These are phyloP conservation scores for Globisporangium canariense DNA, from an alignment of 352 stramenopile species.

Conservation along the genomic window DNA sequence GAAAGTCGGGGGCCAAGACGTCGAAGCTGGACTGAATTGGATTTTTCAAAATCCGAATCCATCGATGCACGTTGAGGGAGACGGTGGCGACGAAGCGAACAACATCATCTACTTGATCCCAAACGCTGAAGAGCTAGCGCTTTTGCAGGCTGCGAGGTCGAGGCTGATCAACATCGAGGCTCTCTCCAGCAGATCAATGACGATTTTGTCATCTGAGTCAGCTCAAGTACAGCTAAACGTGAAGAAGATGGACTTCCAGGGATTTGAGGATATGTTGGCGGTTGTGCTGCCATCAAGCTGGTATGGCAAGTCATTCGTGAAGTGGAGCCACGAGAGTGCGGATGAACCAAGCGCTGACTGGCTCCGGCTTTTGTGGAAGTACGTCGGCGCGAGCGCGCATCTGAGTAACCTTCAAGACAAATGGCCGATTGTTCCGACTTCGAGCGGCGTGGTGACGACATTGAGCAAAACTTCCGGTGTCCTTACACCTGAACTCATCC, in stretches of 20 bases:
- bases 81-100: slow-evolving; percentile 1
- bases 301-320: slow-evolving; percentile 32
- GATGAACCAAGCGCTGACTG: slow-evolving; percentile 42
- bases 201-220: slow-evolving; percentile 31
- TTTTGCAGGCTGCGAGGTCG: slow-evolving; percentile 33
- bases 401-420: slow-evolving; percentile 50
- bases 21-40: slow-evolving; percentile 67
- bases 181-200: slow-evolving; percentile 24
- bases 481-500: slow-evolving; percentile 51
- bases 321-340: slow-evolving; percentile 24
- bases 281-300: slow-evolving; percentile 44
- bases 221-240: slow-evolving; percentile 42
- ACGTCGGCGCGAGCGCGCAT: slow-evolving; percentile 44
- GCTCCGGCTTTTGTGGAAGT: slow-evolving; percentile 63
- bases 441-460: slow-evolving; percentile 31
- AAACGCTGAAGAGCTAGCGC: slow-evolving; percentile 35
- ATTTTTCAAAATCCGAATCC: slow-evolving; percentile 55
- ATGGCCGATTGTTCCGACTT: slow-evolving; percentile 69
- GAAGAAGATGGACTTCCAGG: slow-evolving; percentile 40
- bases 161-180: slow-evolving; percentile 42
- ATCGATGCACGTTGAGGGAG: slow-evolving; percentile 12
- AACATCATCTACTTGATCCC: slow-evolving; percentile 39
- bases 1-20: slow-evolving; percentile 26
- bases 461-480: slow-evolving; percentile 45
- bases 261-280: slow-evolving; percentile 53